Percentiles rank a stretch among this genome's conserved stretches.
Conservation (phyloP, 306 rosid species). For the Medicago lupulina region DNA sequence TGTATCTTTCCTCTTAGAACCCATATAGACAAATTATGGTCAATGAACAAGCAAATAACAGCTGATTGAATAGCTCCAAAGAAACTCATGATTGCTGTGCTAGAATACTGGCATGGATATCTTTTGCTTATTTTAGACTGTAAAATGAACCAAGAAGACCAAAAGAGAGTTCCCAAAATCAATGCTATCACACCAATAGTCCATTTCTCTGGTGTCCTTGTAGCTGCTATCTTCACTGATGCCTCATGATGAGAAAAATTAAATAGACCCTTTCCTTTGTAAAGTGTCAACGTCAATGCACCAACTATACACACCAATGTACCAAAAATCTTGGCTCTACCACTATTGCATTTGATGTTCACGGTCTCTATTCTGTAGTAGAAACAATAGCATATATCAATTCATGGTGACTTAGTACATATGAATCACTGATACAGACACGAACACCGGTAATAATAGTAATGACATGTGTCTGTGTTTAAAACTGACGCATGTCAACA, state of each 20-base stretch:
- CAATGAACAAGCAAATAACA: conserved; percentile 58
- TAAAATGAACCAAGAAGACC: conserved; percentile 88
- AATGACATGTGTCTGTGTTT: no score
- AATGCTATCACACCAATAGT: conserved; percentile 72
- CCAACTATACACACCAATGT: conserved; percentile 75
- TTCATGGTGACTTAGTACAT: neutral
- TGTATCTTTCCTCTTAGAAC: conserved; percentile 68
- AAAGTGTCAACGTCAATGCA: conserved; percentile 63
- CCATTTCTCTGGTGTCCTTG: conserved; percentile 60
- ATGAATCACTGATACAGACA: neutral
- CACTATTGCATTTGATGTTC: conserved; percentile 73
- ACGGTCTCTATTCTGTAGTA: conserved; percentile 66
- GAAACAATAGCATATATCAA: neutral
- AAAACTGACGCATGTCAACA: no score
- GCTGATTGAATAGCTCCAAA: conserved; percentile 87
- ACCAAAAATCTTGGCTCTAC: conserved; percentile 80
- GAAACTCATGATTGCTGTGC: conserved; percentile 87
- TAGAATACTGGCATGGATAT: conserved; percentile 82
- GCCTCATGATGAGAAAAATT: conserved; percentile 40
- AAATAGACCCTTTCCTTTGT: conserved; percentile 68
- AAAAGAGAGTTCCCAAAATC: conserved; percentile 65
- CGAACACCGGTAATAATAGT: neutral
- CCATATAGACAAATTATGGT: conserved; percentile 67
- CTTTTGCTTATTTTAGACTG: conserved; percentile 76
- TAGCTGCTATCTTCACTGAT: conserved; percentile 28